Conservation (phyloP, 768 basidiomycete genomes). For the Trametes villosa region DNA sequence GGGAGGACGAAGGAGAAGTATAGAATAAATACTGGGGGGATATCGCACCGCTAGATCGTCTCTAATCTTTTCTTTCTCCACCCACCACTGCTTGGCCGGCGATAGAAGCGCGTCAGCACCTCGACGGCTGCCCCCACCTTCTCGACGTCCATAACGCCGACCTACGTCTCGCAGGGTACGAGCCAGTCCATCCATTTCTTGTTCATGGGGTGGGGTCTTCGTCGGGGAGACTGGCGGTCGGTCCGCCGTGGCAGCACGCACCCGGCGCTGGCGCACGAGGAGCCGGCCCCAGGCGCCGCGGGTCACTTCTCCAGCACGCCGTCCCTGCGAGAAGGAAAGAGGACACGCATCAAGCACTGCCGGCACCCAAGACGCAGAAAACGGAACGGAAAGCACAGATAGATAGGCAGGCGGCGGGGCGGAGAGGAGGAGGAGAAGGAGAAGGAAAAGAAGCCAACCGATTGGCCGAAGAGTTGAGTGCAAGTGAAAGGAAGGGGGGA, state of each 20-base stretch:
- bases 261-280: background rate
- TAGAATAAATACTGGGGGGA: background rate
- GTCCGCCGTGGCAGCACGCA: background rate
- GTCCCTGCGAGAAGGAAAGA: conserved; percentile 19
- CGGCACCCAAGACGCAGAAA: background rate
- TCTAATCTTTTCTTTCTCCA: background rate
- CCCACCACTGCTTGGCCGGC: too few relatives aligned
- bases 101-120: too few relatives aligned
- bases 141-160: too few relatives aligned
- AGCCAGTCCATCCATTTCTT: too few relatives aligned
- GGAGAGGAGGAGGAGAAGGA: background rate
- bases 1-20: background rate
- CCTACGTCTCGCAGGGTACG: too few relatives aligned
- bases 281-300: background rate
- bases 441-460: background rate
- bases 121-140: too few relatives aligned
- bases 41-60: conserved; percentile 1
- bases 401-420: background rate
- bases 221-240: too few relatives aligned
- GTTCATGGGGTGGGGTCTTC: too few relatives aligned
- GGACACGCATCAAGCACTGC: conserved; percentile 3
- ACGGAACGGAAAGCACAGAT: background rate
- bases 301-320: conserved; percentile 18
- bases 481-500: background rate
- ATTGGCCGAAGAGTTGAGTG: background rate